phyloP scores from a whole-genome alignment of 768 basidiomycete genomes.

The Suillus clintonianus region DNA sequence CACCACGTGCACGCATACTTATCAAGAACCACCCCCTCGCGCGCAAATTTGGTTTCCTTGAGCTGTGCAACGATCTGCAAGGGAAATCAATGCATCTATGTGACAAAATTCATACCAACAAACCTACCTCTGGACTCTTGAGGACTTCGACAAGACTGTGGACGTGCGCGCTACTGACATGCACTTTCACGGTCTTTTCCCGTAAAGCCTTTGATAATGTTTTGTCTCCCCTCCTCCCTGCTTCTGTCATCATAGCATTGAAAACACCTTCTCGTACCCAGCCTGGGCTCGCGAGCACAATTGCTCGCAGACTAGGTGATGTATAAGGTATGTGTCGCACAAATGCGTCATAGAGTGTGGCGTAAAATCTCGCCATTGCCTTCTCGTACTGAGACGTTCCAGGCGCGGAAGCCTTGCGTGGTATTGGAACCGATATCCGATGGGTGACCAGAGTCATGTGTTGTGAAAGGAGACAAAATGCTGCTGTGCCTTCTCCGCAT shows the following conservation, averaged over 20 bases:
- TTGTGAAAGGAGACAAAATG: conserved; percentile 92
- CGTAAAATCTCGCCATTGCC: conserved; percentile 81
- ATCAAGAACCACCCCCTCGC: conserved; percentile 89
- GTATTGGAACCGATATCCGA: conserved; percentile 85
- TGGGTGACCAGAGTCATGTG: conserved; percentile 96
- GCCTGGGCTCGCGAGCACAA: conserved; percentile 96
- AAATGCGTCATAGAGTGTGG: conserved; percentile 83
- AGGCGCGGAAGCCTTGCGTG: conserved; percentile 84
- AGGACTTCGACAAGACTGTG: conserved; percentile 94
- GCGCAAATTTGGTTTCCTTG: conserved; percentile 95
- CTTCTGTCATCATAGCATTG: conserved; percentile 82
- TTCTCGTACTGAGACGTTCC: conserved; percentile 90
- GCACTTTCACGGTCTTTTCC: conserved; percentile 88
- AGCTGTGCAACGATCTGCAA: conserved; percentile 69
- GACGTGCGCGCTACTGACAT: conserved; percentile 91
- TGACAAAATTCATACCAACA: not conserved
- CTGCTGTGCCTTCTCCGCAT: conserved; percentile 93
- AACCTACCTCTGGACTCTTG: conserved; percentile 85
- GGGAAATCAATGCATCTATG: not conserved
- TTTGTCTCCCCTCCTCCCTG: conserved; percentile 81
- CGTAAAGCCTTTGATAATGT: conserved; percentile 69
- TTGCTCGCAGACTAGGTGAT: conserved; percentile 72
- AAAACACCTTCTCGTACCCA: conserved; percentile 91
- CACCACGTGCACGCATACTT: conserved; percentile 47
- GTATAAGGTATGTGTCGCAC: conserved; percentile 88